A percentile compares a stretch with the other conserved stretches of the same genome.
Evolutionary conservation across 331 rosid genomes (phyloP).

Genomic region (Telfairia occidentalis): DNA sequence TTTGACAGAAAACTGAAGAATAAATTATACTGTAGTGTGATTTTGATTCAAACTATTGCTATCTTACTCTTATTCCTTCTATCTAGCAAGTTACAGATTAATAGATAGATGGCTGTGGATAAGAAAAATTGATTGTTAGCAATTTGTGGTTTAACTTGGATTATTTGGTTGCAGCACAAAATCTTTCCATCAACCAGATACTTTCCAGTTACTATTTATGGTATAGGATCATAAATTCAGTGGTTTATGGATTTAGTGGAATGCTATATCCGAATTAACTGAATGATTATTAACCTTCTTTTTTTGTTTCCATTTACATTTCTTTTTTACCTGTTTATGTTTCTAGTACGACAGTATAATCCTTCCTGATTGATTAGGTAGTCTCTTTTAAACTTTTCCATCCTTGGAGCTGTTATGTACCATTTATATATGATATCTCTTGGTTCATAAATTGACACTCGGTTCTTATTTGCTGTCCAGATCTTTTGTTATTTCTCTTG

Average conservation of each 20-base stretch:
- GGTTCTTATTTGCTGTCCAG: neutral
- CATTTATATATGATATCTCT: neutral
- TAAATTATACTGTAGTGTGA: neutral
- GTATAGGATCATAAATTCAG: neutral
- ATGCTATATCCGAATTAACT: neutral
- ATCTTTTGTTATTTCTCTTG: neutral
- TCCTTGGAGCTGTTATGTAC: neutral
- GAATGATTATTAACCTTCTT: neutral
- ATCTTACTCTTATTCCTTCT: neutral
- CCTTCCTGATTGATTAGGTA: neutral
- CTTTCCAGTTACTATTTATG: neutral
- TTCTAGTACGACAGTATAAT: neutral
- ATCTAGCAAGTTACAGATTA: neutral
- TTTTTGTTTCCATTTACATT: neutral
- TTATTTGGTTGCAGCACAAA: neutral
- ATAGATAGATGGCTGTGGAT: neutral
- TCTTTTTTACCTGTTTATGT: neutral
- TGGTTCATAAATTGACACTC: neutral
- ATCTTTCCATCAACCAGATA: neutral
- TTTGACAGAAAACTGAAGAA: neutral
- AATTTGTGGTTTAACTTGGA: neutral
- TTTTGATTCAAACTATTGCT: neutral
- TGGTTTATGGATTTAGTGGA: neutral
- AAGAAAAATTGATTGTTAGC: neutral
- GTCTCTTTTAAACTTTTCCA: neutral